These are phyloP conservation scores for Datura wrightii DNA, from an alignment of 257 asterid genomes.

Conservation along the genomic window DNA sequence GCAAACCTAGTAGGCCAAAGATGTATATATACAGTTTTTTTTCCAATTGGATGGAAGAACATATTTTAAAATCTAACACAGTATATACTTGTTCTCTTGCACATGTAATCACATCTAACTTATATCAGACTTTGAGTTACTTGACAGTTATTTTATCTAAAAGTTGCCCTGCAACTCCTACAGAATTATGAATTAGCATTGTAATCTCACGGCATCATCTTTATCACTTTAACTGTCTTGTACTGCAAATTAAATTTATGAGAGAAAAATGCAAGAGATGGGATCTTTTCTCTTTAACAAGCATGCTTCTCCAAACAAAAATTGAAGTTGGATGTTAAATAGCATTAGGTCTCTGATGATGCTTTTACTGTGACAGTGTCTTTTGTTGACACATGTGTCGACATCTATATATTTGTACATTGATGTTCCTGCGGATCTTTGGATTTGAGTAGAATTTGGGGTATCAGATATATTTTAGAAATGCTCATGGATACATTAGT, in stretches of 20 bases:
- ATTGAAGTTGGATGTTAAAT: too few species aligned
- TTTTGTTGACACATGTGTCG: not conserved
- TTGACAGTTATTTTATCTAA: not conserved
- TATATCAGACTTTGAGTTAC: not conserved
- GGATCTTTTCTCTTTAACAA: not conserved
- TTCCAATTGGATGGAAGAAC: not conserved
- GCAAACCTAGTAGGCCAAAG: not conserved
- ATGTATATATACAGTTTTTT: not conserved
- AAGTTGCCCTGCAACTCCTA: not conserved
- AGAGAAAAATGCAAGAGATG: not conserved
- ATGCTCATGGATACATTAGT: not conserved
- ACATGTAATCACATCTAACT: not conserved
- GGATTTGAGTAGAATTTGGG: not conserved
- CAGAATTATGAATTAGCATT: not conserved
- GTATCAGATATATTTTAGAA: not conserved
- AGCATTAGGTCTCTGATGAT: too few species aligned
- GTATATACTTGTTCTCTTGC: not conserved
- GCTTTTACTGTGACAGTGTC: not conserved
- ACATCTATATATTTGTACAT: slow-evolving; percentile 6
- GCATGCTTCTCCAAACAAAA: not conserved
- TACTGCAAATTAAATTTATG: not conserved
- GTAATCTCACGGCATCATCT: not conserved
- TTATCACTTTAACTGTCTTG: not conserved
- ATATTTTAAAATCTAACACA: not conserved
- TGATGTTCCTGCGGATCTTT: not conserved